A percentile compares a stretch with the other conserved stretches of the same genome.
phyloP scores from a whole-genome alignment of 225 moss, liverwort and hornwort species.

The Antitrichia curtipendula region DNA sequence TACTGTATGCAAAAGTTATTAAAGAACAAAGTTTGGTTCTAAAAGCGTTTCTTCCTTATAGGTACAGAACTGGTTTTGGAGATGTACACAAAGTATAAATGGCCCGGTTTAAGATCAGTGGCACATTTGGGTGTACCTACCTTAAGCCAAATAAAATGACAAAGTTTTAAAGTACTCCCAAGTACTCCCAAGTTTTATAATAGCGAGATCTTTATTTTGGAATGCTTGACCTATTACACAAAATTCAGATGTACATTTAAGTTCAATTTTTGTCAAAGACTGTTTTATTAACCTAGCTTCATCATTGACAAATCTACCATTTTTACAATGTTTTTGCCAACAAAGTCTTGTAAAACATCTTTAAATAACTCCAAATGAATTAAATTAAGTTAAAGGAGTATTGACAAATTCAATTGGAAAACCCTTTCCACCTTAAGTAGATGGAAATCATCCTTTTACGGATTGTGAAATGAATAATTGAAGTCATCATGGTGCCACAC shows the following conservation, averaged over 20 bases:
- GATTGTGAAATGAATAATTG: neutral
- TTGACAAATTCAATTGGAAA: no score
- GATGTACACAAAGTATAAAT: no score
- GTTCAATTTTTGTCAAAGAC: neutral
- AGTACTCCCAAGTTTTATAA: no score
- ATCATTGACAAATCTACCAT: neutral
- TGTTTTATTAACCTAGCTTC: neutral
- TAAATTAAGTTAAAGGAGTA: neutral
- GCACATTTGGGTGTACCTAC: no score
- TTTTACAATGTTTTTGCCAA: neutral
- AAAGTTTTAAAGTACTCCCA: no score
- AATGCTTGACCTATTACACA: neutral
- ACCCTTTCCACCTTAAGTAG: fast-evolving
- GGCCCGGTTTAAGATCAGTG: no score
- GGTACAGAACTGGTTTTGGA: no score
- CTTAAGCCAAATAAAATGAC: no score
- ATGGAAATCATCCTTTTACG: neutral
- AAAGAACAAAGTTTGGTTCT: no score
- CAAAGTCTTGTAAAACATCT: neutral
- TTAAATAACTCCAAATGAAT: neutral
- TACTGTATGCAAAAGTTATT: no score
- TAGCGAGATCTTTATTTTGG: neutral
- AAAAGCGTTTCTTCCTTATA: no score
- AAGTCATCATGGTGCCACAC: no score
- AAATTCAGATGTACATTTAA: neutral